A percentile compares a stretch with the other conserved stretches of the same genome.
Conservation (phyloP, 306 rosid species). For the Mimosa pudica region DNA sequence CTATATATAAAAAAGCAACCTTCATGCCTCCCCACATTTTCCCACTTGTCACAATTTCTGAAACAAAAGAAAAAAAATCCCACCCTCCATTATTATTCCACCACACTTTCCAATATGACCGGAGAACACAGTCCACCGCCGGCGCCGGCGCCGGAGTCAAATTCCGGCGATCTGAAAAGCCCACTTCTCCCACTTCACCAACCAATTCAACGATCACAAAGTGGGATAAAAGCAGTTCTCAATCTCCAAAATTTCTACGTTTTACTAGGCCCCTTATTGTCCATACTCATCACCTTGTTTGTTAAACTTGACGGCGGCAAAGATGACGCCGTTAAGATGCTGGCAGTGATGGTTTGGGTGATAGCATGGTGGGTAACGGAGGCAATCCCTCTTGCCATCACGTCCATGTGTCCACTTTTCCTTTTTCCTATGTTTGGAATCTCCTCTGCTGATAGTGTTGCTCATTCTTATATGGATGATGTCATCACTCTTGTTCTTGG, state of each 20-base stretch:
- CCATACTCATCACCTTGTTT: constrained; percentile 43
- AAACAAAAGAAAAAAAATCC: constrained; percentile 14
- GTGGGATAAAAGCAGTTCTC: constrained; percentile 30
- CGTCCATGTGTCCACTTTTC: constrained; percentile 83
- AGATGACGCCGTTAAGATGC: constrained; percentile 56
- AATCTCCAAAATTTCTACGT: constrained; percentile 48
- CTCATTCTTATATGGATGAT: constrained; percentile 82
- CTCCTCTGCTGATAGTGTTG: constrained; percentile 66
- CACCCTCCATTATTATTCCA: neutral
- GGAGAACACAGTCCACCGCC: constrained; percentile 25
- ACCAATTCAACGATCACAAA: constrained; percentile 29
- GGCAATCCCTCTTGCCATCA: constrained; percentile 85
- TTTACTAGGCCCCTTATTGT: constrained; percentile 63
- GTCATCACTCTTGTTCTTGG: constrained; percentile 81
- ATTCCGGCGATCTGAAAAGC: constrained; percentile 48
- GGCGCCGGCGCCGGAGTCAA: neutral
- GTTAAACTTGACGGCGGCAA: constrained; percentile 61
- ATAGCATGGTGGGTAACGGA: constrained; percentile 88
- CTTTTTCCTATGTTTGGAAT: constrained; percentile 80
- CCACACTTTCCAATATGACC: constrained; percentile 38
- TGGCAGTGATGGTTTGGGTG: constrained; percentile 77
- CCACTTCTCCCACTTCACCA: constrained; percentile 67
- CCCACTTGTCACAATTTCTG: neutral
- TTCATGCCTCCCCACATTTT: neutral
- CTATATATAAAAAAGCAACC: neutral